Evolutionary conservation across 179 eudicot species (phyloP).

Genomic region (Corrigiola litoralis): DNA sequence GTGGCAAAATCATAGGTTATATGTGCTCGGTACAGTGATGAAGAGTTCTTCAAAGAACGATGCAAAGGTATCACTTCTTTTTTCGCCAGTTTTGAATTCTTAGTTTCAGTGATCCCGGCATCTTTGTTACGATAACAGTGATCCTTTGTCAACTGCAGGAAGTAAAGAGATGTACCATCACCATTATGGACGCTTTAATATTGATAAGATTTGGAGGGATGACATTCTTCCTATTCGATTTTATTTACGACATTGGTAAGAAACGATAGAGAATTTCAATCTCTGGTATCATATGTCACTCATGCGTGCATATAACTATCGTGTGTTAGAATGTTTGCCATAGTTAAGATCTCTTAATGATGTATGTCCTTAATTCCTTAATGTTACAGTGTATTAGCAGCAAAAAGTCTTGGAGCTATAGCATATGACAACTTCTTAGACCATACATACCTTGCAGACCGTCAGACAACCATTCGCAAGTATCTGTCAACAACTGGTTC

Average conservation of each 20-base stretch:
- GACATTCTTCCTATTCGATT: constrained; percentile 84
- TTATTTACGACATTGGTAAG: constrained; percentile 89
- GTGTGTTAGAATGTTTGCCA: too few species aligned
- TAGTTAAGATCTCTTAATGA: too few species aligned
- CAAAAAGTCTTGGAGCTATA: constrained; percentile 68
- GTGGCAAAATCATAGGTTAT: constrained; percentile 49
- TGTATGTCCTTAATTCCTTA: not conserved
- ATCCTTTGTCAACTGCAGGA: constrained; percentile 39
- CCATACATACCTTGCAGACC: constrained; percentile 83
- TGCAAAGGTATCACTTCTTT: constrained; percentile 93
- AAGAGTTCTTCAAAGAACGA: constrained; percentile 67
- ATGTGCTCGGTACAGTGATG: constrained; percentile 77
- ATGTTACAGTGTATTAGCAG: constrained; percentile 88
- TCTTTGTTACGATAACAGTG: too few species aligned
- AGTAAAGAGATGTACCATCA: constrained; percentile 61
- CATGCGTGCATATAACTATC: too few species aligned
- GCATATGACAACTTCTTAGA: constrained; percentile 74
- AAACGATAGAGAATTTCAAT: too few species aligned
- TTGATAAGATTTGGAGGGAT: constrained; percentile 81
- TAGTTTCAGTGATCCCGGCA: too few species aligned
- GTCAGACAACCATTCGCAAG: constrained; percentile 73
- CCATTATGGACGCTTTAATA: constrained; percentile 61
- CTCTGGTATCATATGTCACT: not conserved
- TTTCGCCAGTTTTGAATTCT: too few species aligned
- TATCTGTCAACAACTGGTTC: constrained; percentile 68